phyloP scores from a whole-genome alignment of 306 rosid genomes.

The Quercus berberidifolia region DNA sequence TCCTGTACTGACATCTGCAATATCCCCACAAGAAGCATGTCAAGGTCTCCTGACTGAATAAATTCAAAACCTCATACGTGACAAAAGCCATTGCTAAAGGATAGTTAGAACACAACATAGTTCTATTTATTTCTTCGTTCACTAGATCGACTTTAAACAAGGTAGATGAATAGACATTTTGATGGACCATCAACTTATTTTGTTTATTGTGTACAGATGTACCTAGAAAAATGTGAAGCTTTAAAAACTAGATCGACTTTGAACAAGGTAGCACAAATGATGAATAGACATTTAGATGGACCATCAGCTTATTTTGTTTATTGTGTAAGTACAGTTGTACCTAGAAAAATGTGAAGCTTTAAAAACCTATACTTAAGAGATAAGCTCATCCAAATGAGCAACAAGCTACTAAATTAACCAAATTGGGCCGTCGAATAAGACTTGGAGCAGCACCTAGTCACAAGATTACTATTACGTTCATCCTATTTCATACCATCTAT shows the following conservation, averaged over 20 bases:
- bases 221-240: no score
- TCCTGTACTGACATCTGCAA: conserved; percentile 99
- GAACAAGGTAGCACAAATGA: not conserved
- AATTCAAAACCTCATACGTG: not conserved
- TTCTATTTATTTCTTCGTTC: not conserved
- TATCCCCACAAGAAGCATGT: not conserved
- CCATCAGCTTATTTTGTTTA: no score
- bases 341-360: no score
- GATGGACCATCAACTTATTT: no score
- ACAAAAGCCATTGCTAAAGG: no score
- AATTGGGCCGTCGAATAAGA: not conserved
- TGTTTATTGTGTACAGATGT: no score
- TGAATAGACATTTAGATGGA: no score
- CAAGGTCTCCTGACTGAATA: not conserved
- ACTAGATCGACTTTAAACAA: not conserved
- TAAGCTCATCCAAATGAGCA: no score
- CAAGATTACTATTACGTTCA: not conserved
- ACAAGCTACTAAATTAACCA: not conserved
- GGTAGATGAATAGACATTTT: not conserved
- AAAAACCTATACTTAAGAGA: no score
- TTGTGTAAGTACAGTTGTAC: no score
- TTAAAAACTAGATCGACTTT: not conserved
- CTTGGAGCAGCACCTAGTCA: not conserved
- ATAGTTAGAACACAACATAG: not conserved
- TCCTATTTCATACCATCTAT: not conserved